Evolutionary conservation across 2,329 filamentous ascomycete genomes (phyloP).

Genomic region (Coniochaeta prunicola): DNA sequence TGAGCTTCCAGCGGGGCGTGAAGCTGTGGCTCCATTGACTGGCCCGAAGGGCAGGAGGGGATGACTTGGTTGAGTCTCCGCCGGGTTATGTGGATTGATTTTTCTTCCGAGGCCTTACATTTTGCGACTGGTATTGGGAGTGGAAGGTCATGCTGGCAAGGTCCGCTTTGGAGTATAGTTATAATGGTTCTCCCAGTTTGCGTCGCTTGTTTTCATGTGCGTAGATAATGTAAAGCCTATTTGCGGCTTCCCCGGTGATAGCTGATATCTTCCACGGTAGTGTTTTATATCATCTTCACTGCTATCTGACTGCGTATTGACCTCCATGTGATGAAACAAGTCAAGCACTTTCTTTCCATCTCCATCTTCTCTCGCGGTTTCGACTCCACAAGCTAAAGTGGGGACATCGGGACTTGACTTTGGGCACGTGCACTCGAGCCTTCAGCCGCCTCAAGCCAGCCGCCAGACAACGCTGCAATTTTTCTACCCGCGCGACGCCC

Average conservation of each 20-base stretch:
- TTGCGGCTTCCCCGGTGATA: background rate
- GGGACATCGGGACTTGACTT: background rate
- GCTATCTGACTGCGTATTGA: background rate
- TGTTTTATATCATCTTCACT: background rate
- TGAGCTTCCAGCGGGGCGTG: conserved; percentile 31
- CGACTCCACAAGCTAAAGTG: background rate
- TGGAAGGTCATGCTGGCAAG: background rate
- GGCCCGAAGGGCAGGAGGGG: background rate
- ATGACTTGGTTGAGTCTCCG: background rate
- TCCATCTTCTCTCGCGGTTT: background rate
- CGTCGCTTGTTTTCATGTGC: background rate
- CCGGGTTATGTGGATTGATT: background rate
- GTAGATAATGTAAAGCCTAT: background rate
- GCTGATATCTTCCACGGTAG: background rate
- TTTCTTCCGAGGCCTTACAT: background rate
- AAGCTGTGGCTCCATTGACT: background rate
- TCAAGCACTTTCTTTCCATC: background rate
- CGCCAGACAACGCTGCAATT: background rate
- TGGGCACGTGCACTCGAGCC: background rate
- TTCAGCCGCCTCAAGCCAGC: background rate
- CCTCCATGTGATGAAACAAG: background rate
- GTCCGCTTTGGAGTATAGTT: background rate
- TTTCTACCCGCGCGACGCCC: background rate
- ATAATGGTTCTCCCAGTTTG: background rate
- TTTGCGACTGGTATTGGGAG: background rate